A percentile compares a stretch with the other conserved stretches of the same genome.
phyloP scores from a whole-genome alignment of 345 rosid genomes.

The Syzygium grande region DNA sequence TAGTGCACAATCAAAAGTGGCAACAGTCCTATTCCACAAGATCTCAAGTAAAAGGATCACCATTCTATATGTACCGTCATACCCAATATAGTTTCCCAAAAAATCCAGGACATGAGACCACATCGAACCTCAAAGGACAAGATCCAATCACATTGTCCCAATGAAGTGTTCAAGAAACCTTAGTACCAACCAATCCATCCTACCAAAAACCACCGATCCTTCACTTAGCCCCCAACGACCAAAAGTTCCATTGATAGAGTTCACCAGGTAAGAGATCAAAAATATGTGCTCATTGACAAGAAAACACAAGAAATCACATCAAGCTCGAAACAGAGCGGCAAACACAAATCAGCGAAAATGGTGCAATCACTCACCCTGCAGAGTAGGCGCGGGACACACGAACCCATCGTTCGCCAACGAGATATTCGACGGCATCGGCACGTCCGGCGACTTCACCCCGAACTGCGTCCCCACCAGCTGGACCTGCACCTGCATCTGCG shows the following conservation, averaged over 20 bases:
- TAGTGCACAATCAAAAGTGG: not conserved
- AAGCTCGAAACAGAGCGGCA: not conserved
- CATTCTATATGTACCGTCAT: not conserved
- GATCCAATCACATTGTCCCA: not conserved
- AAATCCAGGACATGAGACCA: not conserved
- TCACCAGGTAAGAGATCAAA: not conserved
- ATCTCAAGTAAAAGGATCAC: not conserved
- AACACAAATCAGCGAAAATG: not conserved
- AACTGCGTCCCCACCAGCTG: constrained; percentile 86
- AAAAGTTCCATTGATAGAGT: not conserved
- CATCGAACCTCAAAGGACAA: not conserved
- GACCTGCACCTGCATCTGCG: constrained; percentile 70
- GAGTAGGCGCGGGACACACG: constrained; percentile 37
- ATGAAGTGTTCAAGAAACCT: not conserved
- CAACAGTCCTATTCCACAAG: not conserved
- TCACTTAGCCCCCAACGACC: not conserved
- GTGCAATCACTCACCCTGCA: constrained; percentile 29
- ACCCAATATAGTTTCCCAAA: not conserved
- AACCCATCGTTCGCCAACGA: constrained; percentile 78
- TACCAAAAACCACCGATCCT: not conserved
- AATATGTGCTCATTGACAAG: not conserved
- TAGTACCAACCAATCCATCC: not conserved
- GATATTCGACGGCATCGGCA: constrained; percentile 65
- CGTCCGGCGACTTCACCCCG: constrained; percentile 51
- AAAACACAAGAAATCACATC: not conserved